Conservation (phyloP, 1,139 yeast species). For the Protomyces lactucae-debilis region DNA sequence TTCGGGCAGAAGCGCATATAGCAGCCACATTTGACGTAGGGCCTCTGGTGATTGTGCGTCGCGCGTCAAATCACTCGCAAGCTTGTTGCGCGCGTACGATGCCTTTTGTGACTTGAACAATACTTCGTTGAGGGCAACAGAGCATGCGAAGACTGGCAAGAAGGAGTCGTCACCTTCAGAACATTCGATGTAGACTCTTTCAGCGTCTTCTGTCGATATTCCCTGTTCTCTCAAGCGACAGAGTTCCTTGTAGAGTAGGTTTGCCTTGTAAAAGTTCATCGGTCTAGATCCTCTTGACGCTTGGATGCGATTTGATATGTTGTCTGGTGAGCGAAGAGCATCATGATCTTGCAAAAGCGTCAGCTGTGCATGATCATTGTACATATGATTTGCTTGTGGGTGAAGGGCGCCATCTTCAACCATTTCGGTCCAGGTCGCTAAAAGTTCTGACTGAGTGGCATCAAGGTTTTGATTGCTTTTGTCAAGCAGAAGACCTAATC, state of each 20-base stretch:
- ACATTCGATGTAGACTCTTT: background rate
- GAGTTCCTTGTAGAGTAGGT: background rate
- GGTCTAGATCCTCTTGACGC: background rate
- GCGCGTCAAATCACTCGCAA: conserved; percentile 57
- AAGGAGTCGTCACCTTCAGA: background rate
- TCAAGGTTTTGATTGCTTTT: background rate
- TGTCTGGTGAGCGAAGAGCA: background rate
- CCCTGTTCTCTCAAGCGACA: background rate
- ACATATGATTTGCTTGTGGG: background rate
- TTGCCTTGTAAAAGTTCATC: background rate
- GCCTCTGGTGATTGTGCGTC: conserved; percentile 46
- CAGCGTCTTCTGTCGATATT: background rate
- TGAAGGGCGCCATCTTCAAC: background rate
- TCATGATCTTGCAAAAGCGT: background rate
- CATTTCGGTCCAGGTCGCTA: background rate
- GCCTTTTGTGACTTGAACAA: background rate
- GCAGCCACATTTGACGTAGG: conserved; percentile 47
- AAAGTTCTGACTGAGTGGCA: background rate
- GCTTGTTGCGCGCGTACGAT: conserved; percentile 44
- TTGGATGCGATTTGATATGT: background rate
- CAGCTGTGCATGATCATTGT: no score
- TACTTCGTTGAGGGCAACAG: background rate
- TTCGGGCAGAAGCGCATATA: conserved; percentile 47
- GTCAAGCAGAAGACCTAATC: background rate
- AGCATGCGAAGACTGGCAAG: background rate